Evolutionary conservation across 2,329 filamentous ascomycete genomes (phyloP).

Genomic region (Aspergillus oerlinghausenensis): DNA sequence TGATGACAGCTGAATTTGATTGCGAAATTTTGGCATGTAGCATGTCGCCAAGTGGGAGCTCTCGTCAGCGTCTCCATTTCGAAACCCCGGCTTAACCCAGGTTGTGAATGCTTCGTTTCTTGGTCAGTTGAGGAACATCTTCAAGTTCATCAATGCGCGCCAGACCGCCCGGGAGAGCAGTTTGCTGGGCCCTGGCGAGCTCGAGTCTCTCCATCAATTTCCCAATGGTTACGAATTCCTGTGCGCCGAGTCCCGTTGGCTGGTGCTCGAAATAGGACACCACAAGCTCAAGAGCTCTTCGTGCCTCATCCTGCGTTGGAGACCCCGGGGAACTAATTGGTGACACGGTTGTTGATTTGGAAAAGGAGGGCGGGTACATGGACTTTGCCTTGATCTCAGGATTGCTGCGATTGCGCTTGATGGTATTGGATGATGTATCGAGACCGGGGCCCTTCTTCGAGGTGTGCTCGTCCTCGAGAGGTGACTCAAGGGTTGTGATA

Average conservation of each 20-base stretch:
- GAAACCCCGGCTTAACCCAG: slow-evolving; percentile 21
- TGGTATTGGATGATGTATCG: slow-evolving; percentile 28
- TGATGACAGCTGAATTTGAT: not conserved
- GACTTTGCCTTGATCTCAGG: slow-evolving; percentile 41
- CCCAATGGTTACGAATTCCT: slow-evolving; percentile 72
- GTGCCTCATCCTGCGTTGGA: slow-evolving; percentile 79
- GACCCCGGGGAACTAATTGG: slow-evolving; percentile 59
- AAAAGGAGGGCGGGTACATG: slow-evolving; percentile 37
- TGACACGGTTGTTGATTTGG: slow-evolving; percentile 38
- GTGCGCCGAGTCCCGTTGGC: slow-evolving; percentile 65
- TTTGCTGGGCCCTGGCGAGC: slow-evolving; percentile 52
- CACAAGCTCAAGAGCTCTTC: slow-evolving; percentile 73
- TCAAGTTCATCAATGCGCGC: slow-evolving; percentile 41
- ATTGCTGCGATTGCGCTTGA: slow-evolving; percentile 43
- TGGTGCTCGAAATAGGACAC: slow-evolving; percentile 75
- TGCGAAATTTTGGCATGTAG: not conserved
- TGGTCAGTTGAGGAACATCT: slow-evolving; percentile 38
- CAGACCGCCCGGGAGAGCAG: slow-evolving; percentile 40
- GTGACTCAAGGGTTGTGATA: slow-evolving; percentile 47
- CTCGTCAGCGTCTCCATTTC: not conserved
- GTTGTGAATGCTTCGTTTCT: slow-evolving; percentile 46
- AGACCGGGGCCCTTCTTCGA: slow-evolving; percentile 20
- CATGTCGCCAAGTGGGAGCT: not conserved
- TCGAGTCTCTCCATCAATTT: slow-evolving; percentile 83
- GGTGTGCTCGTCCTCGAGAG: slow-evolving; percentile 48